Conservation (phyloP, 2,329 filamentous ascomycete species). For the Ascochyta pisi region DNA sequence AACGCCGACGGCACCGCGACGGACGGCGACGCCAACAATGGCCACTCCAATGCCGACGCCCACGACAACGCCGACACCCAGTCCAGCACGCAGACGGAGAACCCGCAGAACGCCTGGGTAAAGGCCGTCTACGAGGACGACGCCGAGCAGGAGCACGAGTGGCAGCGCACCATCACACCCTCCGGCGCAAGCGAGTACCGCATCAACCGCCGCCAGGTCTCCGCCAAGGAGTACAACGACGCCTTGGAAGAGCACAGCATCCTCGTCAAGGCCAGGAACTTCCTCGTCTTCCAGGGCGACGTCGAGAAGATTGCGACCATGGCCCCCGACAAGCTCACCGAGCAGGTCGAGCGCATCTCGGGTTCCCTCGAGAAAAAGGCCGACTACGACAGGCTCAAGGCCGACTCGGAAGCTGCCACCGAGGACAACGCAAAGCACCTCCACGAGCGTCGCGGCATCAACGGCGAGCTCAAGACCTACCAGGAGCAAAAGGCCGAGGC, state of each 20-base stretch:
- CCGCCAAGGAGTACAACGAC: slow-evolving; percentile 90
- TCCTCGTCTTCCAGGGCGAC: slow-evolving; percentile 97
- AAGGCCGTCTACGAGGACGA: slow-evolving; percentile 99
- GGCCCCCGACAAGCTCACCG: slow-evolving; percentile 89
- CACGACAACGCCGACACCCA: slow-evolving; percentile 61
- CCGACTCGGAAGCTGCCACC: slow-evolving; percentile 81
- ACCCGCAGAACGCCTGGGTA: slow-evolving; percentile 96
- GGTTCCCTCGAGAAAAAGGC: slow-evolving; percentile 93
- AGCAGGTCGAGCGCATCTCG: slow-evolving; percentile 95
- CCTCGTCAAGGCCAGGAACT: slow-evolving; percentile 96
- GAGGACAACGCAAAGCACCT: slow-evolving; percentile 91
- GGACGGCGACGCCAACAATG: slow-evolving; percentile 45
- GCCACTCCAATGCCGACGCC: slow-evolving; percentile 52
- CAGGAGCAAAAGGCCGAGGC: slow-evolving; percentile 96
- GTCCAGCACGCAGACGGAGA: slow-evolving; percentile 69
- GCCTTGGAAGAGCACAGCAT: slow-evolving; percentile 94
- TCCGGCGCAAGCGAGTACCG: slow-evolving; percentile 92
- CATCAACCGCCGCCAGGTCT: slow-evolving; percentile 91
- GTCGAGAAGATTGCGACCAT: slow-evolving; percentile 97
- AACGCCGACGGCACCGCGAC: slow-evolving; percentile 86
- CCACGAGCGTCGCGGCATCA: slow-evolving; percentile 88
- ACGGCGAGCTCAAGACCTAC: slow-evolving; percentile 97
- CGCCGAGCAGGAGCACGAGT: slow-evolving; percentile 90
- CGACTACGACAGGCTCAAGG: slow-evolving; percentile 91
- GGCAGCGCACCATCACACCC: slow-evolving; percentile 93